These are phyloP conservation scores for Paxillus involutus DNA, from an alignment of 768 basidiomycete species.

Conservation along the genomic window DNA sequence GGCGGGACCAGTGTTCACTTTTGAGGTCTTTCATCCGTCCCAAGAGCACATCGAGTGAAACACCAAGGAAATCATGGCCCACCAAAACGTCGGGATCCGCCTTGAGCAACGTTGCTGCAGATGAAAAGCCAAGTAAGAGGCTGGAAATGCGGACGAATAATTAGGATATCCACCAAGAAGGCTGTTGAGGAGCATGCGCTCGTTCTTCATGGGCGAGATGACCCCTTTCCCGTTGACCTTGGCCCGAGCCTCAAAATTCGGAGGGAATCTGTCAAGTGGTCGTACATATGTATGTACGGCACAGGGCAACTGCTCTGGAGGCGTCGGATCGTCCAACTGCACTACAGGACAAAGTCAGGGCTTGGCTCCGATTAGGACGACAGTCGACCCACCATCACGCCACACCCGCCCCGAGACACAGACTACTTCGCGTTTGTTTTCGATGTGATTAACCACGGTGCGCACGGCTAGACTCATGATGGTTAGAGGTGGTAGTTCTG, in stretches of 20 bases:
- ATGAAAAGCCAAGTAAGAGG: background rate
- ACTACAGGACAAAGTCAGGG: slow-evolving; percentile 43
- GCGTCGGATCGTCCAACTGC: slow-evolving; percentile 87
- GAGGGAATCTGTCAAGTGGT: slow-evolving; percentile 84
- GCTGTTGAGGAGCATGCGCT: slow-evolving; percentile 81
- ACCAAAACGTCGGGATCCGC: slow-evolving; percentile 94
- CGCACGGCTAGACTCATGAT: slow-evolving; percentile 87
- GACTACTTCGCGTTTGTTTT: slow-evolving; percentile 93
- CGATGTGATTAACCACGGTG: slow-evolving; percentile 90
- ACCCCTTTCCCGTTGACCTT: slow-evolving; percentile 61
- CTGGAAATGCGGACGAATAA: background rate
- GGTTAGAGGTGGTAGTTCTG: slow-evolving; percentile 83
- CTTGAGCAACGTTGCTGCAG: slow-evolving; percentile 69
- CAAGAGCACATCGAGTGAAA: slow-evolving; percentile 86
- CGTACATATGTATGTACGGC: slow-evolving; percentile 86
- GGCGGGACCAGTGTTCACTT: slow-evolving; percentile 90
- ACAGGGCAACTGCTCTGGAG: slow-evolving; percentile 83
- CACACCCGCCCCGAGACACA: slow-evolving; percentile 84
- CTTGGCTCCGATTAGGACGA: background rate
- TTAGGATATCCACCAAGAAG: slow-evolving; percentile 58
- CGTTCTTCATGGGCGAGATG: slow-evolving; percentile 76
- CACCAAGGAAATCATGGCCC: slow-evolving; percentile 92
- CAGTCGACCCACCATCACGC: slow-evolving; percentile 55
- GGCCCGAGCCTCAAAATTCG: slow-evolving; percentile 74
- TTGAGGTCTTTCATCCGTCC: slow-evolving; percentile 90